These are phyloP conservation scores for Phytophthora cactorum DNA, from an alignment of 352 stramenopile genomes.

Conservation along the genomic window DNA sequence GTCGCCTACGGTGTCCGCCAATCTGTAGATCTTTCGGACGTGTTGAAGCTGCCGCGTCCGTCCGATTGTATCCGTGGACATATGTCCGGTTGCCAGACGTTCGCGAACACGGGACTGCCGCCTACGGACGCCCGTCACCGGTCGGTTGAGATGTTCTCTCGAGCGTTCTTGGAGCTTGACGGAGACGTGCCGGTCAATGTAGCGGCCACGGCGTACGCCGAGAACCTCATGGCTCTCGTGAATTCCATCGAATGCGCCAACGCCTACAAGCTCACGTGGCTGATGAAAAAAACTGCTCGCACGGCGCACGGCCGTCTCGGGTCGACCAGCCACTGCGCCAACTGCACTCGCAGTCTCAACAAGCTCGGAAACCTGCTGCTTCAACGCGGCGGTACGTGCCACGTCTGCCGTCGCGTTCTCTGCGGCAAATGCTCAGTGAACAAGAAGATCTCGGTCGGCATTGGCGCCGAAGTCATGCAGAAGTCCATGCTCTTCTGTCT, in stretches of 20 bases:
- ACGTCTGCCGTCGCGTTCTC: conserved; percentile 43
- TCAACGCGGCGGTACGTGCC: conserved; percentile 37
- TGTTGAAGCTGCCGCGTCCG: conserved; percentile 32
- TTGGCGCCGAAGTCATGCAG: conserved; percentile 39
- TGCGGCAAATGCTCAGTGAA: conserved; percentile 50
- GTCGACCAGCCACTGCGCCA: conserved; percentile 37
- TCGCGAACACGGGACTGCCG: conserved; percentile 30
- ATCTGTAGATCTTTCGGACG: conserved; percentile 33
- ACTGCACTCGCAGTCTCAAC: conserved; percentile 44
- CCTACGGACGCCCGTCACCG: conserved; percentile 20
- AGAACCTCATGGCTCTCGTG: conserved; percentile 40
- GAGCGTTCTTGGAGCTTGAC: conserved; percentile 42
- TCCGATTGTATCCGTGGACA: conserved; percentile 24
- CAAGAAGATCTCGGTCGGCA: conserved; percentile 47
- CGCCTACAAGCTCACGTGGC: conserved; percentile 51
- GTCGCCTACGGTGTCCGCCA: conserved; percentile 45
- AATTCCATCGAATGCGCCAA: conserved; percentile 45
- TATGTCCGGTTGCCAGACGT: conserved; percentile 44
- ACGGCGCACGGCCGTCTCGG: conserved; percentile 15
- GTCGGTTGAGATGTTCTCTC: conserved; percentile 50
- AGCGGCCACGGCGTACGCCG: conserved; percentile 30
- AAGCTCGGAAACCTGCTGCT: conserved; percentile 41
- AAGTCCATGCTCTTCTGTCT: conserved; percentile 52
- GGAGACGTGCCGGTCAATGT: conserved; percentile 43
- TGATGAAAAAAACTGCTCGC: conserved; percentile 15